phyloP scores from a whole-genome alignment of 2,329 filamentous ascomycete species.

The Canariomyces notabilis region DNA sequence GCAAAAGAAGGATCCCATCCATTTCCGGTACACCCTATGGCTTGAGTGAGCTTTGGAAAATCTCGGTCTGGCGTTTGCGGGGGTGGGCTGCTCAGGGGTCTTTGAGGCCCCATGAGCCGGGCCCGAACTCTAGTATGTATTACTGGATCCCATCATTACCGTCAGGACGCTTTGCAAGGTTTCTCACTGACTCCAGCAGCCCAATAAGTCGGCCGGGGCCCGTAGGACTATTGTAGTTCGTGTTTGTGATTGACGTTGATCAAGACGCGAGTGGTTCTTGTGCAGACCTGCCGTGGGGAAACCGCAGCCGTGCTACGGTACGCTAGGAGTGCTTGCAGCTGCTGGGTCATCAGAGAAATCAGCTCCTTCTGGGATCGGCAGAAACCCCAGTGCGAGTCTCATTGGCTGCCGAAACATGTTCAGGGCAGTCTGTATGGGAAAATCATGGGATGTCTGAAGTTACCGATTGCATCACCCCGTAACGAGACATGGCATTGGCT shows the following conservation, averaged over 20 bases:
- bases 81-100: too few relatives aligned
- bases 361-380: neutral
- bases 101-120: too few relatives aligned
- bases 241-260: neutral
- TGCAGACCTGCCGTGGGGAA: neutral
- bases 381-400: neutral
- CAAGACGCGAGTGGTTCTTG: neutral
- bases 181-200: neutral
- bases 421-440: neutral
- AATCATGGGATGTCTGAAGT: conserved; percentile 7
- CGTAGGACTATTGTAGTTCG: neutral
- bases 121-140: too few relatives aligned
- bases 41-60: too few relatives aligned
- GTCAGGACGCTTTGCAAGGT: neutral
- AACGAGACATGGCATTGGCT: neutral
- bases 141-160: too few relatives aligned
- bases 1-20: too few relatives aligned
- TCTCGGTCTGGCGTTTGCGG: too few relatives aligned
- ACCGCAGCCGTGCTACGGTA: too few relatives aligned
- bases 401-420: neutral
- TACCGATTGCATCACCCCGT: conserved; percentile 15
- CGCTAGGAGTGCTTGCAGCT: neutral
- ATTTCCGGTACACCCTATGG: too few relatives aligned
- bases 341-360: neutral
- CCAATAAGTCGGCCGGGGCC: neutral